Percentiles rank a stretch among this genome's conserved stretches.
Conservation (phyloP, 176 grass and related monocot genomes). For the Otatea glauca region DNA sequence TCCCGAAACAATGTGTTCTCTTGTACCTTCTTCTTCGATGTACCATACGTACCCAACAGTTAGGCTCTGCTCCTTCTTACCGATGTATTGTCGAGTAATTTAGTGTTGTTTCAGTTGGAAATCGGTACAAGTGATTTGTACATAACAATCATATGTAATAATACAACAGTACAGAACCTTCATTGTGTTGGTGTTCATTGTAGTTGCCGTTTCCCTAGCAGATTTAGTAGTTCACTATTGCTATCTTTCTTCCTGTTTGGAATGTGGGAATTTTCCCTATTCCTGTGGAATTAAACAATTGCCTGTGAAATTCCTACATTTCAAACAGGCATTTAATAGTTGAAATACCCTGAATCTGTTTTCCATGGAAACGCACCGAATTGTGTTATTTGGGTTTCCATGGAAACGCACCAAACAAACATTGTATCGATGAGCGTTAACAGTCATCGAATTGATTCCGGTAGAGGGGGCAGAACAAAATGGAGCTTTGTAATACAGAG, state of each 20-base stretch:
- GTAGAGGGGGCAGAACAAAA: too few species aligned
- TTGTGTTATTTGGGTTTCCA: neutral
- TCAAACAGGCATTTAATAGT: too few species aligned
- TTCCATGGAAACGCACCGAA: neutral
- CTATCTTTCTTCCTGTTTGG: neutral
- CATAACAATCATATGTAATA: constrained; percentile 32
- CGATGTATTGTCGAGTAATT: neutral
- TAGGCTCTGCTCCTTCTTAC: neutral
- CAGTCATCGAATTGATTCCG: too few species aligned
- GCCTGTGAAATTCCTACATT: too few species aligned
- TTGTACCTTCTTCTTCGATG: neutral
- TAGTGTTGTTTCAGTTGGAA: neutral
- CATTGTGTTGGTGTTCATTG: neutral
- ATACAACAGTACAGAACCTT: neutral
- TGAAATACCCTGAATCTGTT: neutral
- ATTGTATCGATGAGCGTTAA: neutral
- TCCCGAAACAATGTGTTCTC: neutral
- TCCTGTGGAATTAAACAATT: too few species aligned
- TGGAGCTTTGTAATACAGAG: too few species aligned
- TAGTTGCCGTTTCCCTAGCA: neutral
- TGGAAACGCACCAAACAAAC: neutral
- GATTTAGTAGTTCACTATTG: neutral
- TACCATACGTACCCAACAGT: neutral
- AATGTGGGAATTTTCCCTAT: too few species aligned
- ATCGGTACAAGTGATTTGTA: constrained; percentile 32